Base-by-base conservation (phyloP, 495 filamentous ascomycete genomes). In the Lasiosphaeria miniovina region DNA sequence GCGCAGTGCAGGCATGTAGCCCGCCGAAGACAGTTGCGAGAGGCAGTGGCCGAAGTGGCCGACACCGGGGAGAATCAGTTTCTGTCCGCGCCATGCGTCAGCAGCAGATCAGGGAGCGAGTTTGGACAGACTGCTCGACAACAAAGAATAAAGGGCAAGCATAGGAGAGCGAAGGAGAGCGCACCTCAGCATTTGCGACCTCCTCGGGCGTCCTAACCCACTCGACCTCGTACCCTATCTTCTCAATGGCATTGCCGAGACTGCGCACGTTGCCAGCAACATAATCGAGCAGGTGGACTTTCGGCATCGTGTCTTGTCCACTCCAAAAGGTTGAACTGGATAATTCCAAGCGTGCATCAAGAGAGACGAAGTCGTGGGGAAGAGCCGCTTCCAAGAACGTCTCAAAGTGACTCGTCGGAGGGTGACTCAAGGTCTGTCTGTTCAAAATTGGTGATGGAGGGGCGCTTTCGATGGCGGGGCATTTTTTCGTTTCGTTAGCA, bases 21-120 rank as follows among this genome's bases (percentile, higher is more conserved):
- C 91, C 35, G 90, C 89, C 17, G 82, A 77, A 9, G 86, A 78
- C 54, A 98, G 83, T 67, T 94, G 90, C 34, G 85, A 84, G 60
- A 97, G 83, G 70, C 94, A 98, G 78, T 98, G 91, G 53, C 95
- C 95, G 66, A 97, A 98, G 75, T 98, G 93, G 50, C 94, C 94
- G 53, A 98, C 94, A 63, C 94, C 94, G 3, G 94, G 94, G 34
- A 98, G 83, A 57, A 98, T 96, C 58, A 98, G 78, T 80, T 85
- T 91, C 88, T 92, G 65, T 10, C 12, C 10, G 24, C 24, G 24
- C 24, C 2, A 24, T 0, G 24, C 24, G 24, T 24, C 24, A 24
- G 24, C 24, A 24, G 24, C 24, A 24, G 24, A 24, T 24, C 24
- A 24, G 24, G 24, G 24, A 24, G 24, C 24, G 24, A 24, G 24